Evolutionary conservation across 78 protist species (phyloP).

Genomic region (Tieghemostelium lacteum): DNA sequence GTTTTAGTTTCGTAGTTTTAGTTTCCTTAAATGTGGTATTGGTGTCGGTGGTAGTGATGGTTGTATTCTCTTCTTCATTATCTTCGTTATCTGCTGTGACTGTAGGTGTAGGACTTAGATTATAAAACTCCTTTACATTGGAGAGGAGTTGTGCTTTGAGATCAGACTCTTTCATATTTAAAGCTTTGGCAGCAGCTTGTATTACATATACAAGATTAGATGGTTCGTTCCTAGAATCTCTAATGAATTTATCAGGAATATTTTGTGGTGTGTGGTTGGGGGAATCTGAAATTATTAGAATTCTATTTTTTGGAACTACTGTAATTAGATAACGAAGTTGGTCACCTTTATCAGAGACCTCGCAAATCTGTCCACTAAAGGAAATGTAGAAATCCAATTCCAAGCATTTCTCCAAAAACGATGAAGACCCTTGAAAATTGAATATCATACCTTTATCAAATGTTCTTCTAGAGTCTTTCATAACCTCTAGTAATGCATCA

Average conservation of each 20-base stretch:
- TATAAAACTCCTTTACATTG: slow-evolving; percentile 43
- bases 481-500: slow-evolving; percentile 49
- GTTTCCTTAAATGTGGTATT: background rate
- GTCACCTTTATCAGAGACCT: slow-evolving; percentile 53
- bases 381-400: slow-evolving; percentile 60
- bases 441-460: slow-evolving; percentile 49
- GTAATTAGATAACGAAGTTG: slow-evolving; percentile 44
- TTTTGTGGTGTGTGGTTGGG: slow-evolving; percentile 67
- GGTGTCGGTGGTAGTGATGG: background rate
- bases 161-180: slow-evolving; percentile 5
- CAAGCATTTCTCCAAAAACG: slow-evolving; percentile 12
- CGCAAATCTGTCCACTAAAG: slow-evolving; percentile 54
- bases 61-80: background rate
- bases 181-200: slow-evolving; percentile 6
- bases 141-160: slow-evolving; percentile 7
- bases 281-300: slow-evolving; percentile 35
- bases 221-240: slow-evolving; percentile 41
- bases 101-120: background rate
- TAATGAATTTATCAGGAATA: slow-evolving; percentile 31
- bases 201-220: slow-evolving; percentile 34
- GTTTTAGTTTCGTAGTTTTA: background rate
- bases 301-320: slow-evolving; percentile 37
- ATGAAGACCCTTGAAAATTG: background rate
- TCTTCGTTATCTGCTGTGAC: background rate
- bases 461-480: slow-evolving; percentile 17